Base-by-base conservation (phyloP, 1,139 yeast genomes). In the Debaryomyces coudertii region DNA sequence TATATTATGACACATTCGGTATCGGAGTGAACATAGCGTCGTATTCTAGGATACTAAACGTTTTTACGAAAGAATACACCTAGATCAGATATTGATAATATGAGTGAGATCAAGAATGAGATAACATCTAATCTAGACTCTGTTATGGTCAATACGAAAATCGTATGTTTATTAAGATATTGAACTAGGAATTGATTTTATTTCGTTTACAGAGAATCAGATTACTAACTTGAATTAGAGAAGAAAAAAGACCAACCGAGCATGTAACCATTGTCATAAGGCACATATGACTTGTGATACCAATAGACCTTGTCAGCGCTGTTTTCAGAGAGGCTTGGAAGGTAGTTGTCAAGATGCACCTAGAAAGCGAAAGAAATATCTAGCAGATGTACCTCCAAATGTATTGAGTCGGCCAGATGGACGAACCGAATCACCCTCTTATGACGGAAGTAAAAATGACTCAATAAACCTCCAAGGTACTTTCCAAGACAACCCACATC, bases 201-300 rank as follows among this genome's bases (percentile, higher is more conserved):
- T n/a, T n/a, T 28, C 15, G 31, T 14, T 29, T 14, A 15, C 11
- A n/a, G 16, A 18, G 33, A 29, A 15, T 14, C n/a, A 2, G 16
- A 28, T 11, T 49, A 50, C 55, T 53, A 52, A 53, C 53, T 40
- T 14, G 4, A 20, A 15, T 27, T 8, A 69, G 71, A 71, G 66
- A 56, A 62, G 79, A 38, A 69, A 63, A 57, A 89, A 89, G 61
- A 90, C 92, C 0, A 74, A 83, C 7, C 72, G 95, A 48, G 97
- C 97, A 11, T 90, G 97, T 58, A 80, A 81, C 37, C 93, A 89
- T 65, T 90, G 97, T 61, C 90, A 90, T 51, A 78, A 82, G 56
- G 86, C 95, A 2, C 97, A 90, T 63, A 81, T 90, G 75, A 87
- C 97, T 0, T 90, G 97, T 62, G 96, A 89, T 55, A 77, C 83